Evolutionary conservation across 2,329 filamentous ascomycete species (phyloP).

Genomic region (Zasmidium angulare): DNA sequence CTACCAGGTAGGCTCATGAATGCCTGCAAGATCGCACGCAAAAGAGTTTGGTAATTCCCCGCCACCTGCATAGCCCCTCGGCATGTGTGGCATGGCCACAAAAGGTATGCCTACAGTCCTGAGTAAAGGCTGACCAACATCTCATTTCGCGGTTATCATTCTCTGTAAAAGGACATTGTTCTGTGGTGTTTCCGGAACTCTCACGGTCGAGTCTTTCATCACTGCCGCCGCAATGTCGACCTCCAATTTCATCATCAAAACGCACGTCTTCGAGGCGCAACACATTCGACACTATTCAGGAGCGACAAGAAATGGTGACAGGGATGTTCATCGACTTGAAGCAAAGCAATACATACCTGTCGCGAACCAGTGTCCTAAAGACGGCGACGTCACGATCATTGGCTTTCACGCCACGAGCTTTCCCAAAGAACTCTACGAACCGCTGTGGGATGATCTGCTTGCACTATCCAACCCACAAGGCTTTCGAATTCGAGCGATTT

Average conservation of each 20-base stretch:
- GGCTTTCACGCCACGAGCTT: slow-evolving; percentile 26
- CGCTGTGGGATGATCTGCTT: slow-evolving; percentile 27
- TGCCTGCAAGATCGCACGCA: neutral
- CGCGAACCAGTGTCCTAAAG: slow-evolving; percentile 14
- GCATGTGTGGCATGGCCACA: too few relatives aligned
- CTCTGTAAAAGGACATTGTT: too few relatives aligned
- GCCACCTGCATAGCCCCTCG: too few relatives aligned
- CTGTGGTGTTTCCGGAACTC: too few relatives aligned
- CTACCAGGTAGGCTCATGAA: too few relatives aligned
- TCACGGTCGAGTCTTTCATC: too few relatives aligned
- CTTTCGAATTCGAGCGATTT: slow-evolving; percentile 74
- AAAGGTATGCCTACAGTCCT: too few relatives aligned
- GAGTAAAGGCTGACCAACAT: too few relatives aligned
- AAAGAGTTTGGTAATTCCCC: neutral
- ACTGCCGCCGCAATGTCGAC: neutral
- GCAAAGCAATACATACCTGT: slow-evolving; percentile 29
- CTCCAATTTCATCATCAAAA: neutral
- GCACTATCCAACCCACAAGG: slow-evolving; percentile 41
- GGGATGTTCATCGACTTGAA: slow-evolving; percentile 15
- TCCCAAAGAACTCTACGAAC: slow-evolving; percentile 21
- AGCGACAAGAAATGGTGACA: neutral
- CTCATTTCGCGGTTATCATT: too few relatives aligned
- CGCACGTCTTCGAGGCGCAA: neutral
- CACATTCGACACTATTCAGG: slow-evolving; percentile 1
- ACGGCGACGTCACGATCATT: slow-evolving; percentile 29